A percentile compares a stretch with the other conserved stretches of the same genome.
These are phyloP conservation scores for Debaryomyces subglobosus DNA, from an alignment of 1,139 yeast genomes.

Conservation along the genomic window DNA sequence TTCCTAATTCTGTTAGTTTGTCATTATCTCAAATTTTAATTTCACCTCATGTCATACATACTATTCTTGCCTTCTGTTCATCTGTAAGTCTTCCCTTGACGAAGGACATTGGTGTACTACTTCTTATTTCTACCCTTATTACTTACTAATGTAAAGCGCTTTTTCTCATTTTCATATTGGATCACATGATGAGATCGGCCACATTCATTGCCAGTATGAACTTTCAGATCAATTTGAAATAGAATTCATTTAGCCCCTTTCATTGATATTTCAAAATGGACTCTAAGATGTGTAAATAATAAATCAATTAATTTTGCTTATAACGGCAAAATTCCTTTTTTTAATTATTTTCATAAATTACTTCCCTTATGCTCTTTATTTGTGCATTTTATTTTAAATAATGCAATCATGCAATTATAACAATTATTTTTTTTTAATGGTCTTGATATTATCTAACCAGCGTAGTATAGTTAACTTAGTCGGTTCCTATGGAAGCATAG, in stretches of 20 bases:
- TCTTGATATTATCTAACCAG: background rate
- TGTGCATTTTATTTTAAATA: background rate
- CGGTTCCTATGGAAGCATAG: background rate
- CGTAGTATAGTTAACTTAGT: background rate
- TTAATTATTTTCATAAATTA: background rate
- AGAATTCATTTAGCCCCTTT: background rate
- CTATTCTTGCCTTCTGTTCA: constrained; percentile 30
- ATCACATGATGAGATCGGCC: constrained; percentile 4
- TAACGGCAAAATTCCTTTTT: too few relatives aligned
- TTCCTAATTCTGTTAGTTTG: constrained; percentile 41
- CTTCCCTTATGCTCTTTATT: background rate
- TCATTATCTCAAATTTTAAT: background rate
- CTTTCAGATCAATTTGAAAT: background rate
- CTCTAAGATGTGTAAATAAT: too few relatives aligned
- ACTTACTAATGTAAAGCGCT: background rate
- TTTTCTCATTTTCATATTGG: background rate
- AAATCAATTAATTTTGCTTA: too few relatives aligned
- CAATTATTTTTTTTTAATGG: background rate
- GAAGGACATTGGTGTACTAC: constrained; percentile 20
- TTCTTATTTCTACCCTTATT: background rate
- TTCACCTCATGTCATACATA: constrained; percentile 18
- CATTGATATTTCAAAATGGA: background rate
- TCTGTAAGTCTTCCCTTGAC: constrained; percentile 27
- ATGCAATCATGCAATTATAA: background rate
- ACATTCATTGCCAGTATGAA: background rate